Base-by-base conservation (phyloP, 129 eudicot species). In the Flaveria brownii region DNA sequence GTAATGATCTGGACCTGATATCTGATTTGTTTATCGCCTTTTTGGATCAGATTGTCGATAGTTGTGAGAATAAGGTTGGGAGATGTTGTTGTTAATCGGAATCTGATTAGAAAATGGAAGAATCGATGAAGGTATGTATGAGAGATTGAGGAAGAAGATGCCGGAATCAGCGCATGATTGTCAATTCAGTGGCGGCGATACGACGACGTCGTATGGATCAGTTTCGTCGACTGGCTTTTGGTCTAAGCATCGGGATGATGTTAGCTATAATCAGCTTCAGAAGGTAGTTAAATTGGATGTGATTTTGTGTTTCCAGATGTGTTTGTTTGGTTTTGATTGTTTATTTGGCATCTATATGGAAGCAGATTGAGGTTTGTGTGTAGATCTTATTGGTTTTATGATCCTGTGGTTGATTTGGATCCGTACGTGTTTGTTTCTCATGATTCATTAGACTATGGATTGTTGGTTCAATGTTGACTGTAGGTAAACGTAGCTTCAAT, bases 191-290 rank as follows among this genome's bases (percentile, higher is more conserved):
- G 72, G 80, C 80, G 80, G 76, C 76, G 80, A 75, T 76, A 30
- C 78, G 15, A 77, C 85, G 45, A 71, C 88, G 83, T 65, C 87
- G 76, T 78, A 83, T 91, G 90, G 90, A 75, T 63, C 86, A 63
- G 80, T 86, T 20, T 77, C 88, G 54, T 85, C 89, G 68, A 74
- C 64, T 80, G 93, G 85, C 23, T 88, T 91, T 74, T 91, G 98
- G 98, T 91, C 98, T 25, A 87, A 91, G 68, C 89, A 88, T 68
- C 84, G 97, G 5, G 92, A 83, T 68, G 97, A 84, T 73, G 65
- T 93, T 66, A 87, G 90, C 87, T 85, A 83, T 64, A 87, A 88
- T 85, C 96, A 88, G 87, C 97, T 93, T 57, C 92, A 90, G 87
- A 90, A 93, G 98, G 98, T 93, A 78, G 41, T 71, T 30, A 4